Evolutionary conservation across 129 eudicot species (phyloP).

Genomic region (Gnaphalium uliginosum): DNA sequence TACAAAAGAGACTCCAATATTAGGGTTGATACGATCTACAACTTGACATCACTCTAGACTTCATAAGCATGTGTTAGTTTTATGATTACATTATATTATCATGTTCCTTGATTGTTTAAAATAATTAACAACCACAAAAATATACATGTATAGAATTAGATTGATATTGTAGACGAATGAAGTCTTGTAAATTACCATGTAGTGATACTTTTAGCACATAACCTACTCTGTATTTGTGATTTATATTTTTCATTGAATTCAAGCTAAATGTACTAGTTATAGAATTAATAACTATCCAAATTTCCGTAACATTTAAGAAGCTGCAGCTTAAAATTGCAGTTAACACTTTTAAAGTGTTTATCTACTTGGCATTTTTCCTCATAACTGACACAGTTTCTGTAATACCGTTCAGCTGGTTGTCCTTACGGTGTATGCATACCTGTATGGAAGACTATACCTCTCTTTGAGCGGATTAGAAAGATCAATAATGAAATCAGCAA

Average conservation of each 20-base stretch:
- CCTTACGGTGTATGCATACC: constrained; percentile 78
- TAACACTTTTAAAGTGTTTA: constrained; percentile 17
- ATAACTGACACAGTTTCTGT: constrained; percentile 22
- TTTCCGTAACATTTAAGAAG: neutral
- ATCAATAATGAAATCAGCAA: constrained; percentile 65
- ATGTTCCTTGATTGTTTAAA: neutral
- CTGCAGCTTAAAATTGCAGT: neutral
- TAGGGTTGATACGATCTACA: neutral
- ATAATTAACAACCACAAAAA: neutral
- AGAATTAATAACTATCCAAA: neutral
- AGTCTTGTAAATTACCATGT: constrained; percentile 8
- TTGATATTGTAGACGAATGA: neutral
- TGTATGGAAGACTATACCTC: constrained; percentile 85
- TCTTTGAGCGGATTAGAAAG: constrained; percentile 82
- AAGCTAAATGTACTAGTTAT: neutral
- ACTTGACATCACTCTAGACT: constrained; percentile 4
- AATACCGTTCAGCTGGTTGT: constrained; percentile 67
- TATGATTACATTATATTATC: neutral
- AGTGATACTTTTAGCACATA: neutral
- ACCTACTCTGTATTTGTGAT: neutral
- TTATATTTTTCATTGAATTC: neutral
- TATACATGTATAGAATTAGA: neutral
- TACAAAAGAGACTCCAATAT: neutral
- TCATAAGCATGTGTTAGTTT: neutral
- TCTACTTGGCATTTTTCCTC: constrained; percentile 16